Evolutionary conservation across 2,329 filamentous ascomycete genomes (phyloP).

Genomic region (Apiospora sp.): DNA sequence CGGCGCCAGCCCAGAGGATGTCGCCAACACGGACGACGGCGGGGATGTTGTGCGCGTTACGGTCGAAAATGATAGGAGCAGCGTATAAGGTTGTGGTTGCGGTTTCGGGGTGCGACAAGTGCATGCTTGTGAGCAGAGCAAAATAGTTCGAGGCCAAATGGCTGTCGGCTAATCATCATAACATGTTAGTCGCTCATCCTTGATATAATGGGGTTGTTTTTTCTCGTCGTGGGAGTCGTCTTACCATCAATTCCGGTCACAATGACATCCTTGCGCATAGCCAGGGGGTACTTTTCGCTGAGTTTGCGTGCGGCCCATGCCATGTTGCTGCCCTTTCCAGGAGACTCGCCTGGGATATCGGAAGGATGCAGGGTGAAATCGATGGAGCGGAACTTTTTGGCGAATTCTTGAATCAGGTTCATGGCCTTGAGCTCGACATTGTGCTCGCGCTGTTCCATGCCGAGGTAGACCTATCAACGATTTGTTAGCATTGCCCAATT

Average conservation of each 20-base stretch:
- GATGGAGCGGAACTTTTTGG: constrained; percentile 71
- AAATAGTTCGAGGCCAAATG: constrained; percentile 76
- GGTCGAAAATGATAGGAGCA: constrained; percentile 77
- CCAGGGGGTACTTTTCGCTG: constrained; percentile 65
- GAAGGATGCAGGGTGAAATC: constrained; percentile 72
- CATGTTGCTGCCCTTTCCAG: constrained; percentile 79
- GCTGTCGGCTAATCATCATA: constrained; percentile 65
- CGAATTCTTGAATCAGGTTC: constrained; percentile 67
- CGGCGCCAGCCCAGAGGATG: constrained; percentile 75
- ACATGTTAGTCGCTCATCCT: constrained; percentile 37
- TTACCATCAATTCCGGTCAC: constrained; percentile 77
- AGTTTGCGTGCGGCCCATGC: constrained; percentile 74
- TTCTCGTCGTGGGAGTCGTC: constrained; percentile 38
- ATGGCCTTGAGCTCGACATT: constrained; percentile 68
- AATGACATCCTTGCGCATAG: constrained; percentile 66
- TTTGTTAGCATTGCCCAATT: background rate
- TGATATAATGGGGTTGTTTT: background rate
- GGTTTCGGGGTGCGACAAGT: constrained; percentile 65
- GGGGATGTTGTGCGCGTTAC: constrained; percentile 74
- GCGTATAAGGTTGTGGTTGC: constrained; percentile 71
- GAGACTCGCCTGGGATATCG: constrained; percentile 71
- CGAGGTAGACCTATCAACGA: constrained; percentile 68
- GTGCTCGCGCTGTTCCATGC: constrained; percentile 75
- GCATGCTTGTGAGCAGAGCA: constrained; percentile 68
- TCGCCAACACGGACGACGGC: constrained; percentile 75